phyloP scores from a whole-genome alignment of 805 yeast species.

The Aciculoconidium aculeatum region DNA sequence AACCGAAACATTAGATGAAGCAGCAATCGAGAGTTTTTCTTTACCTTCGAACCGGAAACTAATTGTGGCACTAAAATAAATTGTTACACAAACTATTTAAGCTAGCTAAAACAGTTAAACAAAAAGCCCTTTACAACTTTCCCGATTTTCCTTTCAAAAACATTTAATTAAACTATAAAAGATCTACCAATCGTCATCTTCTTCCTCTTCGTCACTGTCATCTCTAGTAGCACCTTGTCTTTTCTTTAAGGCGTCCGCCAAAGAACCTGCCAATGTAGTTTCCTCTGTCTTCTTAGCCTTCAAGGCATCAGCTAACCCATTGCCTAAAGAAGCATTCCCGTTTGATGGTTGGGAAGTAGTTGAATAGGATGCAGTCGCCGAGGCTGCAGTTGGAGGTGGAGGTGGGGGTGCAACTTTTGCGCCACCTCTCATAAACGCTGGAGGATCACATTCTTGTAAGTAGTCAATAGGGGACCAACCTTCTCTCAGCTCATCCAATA shows the following conservation, averaged over 20 bases:
- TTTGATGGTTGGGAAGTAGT: constrained; percentile 13
- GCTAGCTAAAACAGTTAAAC: no score
- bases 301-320: constrained; percentile 66
- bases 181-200: constrained; percentile 32
- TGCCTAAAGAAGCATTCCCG: constrained; percentile 27
- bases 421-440: constrained; percentile 22
- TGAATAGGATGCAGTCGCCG: constrained; percentile 18
- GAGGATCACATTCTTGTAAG: constrained; percentile 54
- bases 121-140: constrained; percentile 1
- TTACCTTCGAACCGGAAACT: no score
- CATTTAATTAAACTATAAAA: background rate
- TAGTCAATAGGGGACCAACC: constrained; percentile 99
- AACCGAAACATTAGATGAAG: no score
- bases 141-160: no score
- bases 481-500: constrained; percentile 65
- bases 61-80: no score
- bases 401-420: constrained; percentile 24
- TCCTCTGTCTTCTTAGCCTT: constrained; percentile 59
- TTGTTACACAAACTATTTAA: no score
- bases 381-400: constrained; percentile 30
- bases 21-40: no score
- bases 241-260: constrained; percentile 82
- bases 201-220: constrained; percentile 68
- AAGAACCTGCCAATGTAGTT: constrained; percentile 65
- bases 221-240: constrained; percentile 59